A percentile compares a stretch with the other conserved stretches of the same genome.
Conservation (phyloP, 371 early-diverging fungal species). For the Syncephalastrum contaminatum region DNA sequence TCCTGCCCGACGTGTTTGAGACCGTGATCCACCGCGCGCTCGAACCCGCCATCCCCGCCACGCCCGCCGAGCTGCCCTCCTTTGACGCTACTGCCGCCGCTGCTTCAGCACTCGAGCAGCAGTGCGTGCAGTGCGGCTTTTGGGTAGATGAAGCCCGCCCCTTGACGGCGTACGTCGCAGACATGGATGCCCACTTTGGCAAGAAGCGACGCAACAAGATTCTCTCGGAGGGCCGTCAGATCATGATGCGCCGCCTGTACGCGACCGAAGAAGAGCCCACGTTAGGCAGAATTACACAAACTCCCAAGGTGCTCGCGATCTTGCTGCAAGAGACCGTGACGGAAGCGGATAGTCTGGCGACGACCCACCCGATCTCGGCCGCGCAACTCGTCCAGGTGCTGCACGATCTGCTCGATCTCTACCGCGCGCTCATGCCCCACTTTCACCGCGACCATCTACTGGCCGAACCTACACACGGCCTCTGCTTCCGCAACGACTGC, state of each 20-base stretch:
- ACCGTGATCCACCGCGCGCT: constrained; percentile 7
- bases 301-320: constrained; percentile 33
- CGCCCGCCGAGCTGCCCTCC: constrained; percentile 5
- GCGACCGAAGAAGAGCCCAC: constrained; percentile 27
- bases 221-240: constrained; percentile 31
- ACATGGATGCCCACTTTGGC: constrained; percentile 42
- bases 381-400: constrained; percentile 28
- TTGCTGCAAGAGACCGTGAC: constrained; percentile 30
- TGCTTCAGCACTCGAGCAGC: constrained; percentile 9
- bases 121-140: constrained; percentile 10
- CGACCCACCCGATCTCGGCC: constrained; percentile 36
- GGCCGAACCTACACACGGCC: constrained; percentile 51
- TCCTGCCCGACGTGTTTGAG: constrained; percentile 20
- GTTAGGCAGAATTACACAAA: constrained; percentile 38
- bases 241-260: constrained; percentile 43
- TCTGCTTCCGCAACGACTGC: constrained; percentile 75
- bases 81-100: constrained; percentile 12
- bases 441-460: constrained; percentile 37
- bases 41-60: constrained; percentile 14
- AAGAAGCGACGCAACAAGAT: constrained; percentile 31
- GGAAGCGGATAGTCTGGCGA: constrained; percentile 31
- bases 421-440: constrained; percentile 53
- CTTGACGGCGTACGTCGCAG: constrained; percentile 9
- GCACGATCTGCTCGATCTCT: constrained; percentile 49
- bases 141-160: constrained; percentile 1